Percentiles rank a stretch among this genome's conserved stretches.
Conservation (phyloP, 1,284 basidiomycete species). For the Papiliotrema terrestris region DNA sequence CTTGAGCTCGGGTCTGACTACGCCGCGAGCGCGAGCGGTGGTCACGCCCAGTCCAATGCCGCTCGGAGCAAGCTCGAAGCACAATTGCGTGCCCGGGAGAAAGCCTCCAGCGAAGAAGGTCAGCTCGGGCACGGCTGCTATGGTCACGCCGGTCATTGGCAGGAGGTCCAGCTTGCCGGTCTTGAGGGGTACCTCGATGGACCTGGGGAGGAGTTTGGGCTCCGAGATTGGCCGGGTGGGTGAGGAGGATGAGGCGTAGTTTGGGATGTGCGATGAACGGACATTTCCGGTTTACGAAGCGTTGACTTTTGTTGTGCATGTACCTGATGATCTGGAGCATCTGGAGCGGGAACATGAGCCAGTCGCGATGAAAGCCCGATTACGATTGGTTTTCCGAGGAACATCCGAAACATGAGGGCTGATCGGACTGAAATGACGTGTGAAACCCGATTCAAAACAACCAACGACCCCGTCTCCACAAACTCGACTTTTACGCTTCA, state of each 20-base stretch:
- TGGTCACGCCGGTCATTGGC: not conserved
- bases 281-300: not conserved
- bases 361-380: too few species aligned
- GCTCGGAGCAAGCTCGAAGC: slow-evolving; percentile 15
- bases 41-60: slow-evolving; percentile 7
- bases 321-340: not conserved
- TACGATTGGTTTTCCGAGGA: too few species aligned
- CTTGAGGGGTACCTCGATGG: slow-evolving; percentile 7
- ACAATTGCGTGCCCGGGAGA: slow-evolving; percentile 12
- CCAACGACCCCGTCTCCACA: not conserved
- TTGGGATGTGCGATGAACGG: not conserved
- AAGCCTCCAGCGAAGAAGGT: not conserved
- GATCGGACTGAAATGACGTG: too few species aligned
- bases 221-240: slow-evolving; percentile 1
- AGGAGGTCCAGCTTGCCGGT: slow-evolving; percentile 27
- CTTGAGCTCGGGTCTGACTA: not conserved
- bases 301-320: not conserved
- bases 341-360: too few species aligned
- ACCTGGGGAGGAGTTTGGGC: not conserved
- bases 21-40: not conserved
- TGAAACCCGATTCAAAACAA: too few species aligned
- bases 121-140: not conserved
- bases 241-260: slow-evolving; percentile 9
- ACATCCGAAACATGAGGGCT: too few species aligned
- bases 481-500: too few species aligned